Evolutionary conservation across 805 yeast genomes (phyloP).

Genomic region (Schwanniomyces yamadae): DNA sequence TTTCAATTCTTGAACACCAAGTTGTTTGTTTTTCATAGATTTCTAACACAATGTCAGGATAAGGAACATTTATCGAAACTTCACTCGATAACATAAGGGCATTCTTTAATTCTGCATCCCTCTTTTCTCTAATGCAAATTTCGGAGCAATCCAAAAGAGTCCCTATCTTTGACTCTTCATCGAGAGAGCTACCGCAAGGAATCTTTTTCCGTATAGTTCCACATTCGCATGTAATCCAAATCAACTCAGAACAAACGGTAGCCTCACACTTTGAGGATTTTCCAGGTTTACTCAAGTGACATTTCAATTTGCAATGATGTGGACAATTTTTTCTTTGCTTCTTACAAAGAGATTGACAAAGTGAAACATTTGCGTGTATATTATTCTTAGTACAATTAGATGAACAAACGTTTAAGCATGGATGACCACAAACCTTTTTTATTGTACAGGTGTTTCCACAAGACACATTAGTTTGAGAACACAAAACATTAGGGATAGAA

Average conservation of each 20-base stretch:
- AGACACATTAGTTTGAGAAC: constrained; percentile 66
- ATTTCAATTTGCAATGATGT: constrained; percentile 60
- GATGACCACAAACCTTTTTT: constrained; percentile 40
- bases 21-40: constrained; percentile 53
- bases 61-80: constrained; percentile 25
- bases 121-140: constrained; percentile 57
- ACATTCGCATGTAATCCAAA: constrained; percentile 61
- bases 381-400: constrained; percentile 59
- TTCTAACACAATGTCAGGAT: constrained; percentile 46
- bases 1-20: constrained; percentile 72
- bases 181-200: constrained; percentile 56
- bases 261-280: constrained; percentile 46
- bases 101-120: constrained; percentile 60
- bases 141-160: constrained; percentile 62
- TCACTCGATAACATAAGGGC: constrained; percentile 48
- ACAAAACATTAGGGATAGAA: constrained; percentile 58
- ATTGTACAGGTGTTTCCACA: constrained; percentile 48
- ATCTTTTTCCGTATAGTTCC: constrained; percentile 50
- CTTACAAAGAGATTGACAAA: constrained; percentile 62
- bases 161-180: constrained; percentile 30
- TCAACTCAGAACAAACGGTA: constrained; percentile 49
- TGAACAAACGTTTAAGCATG: constrained; percentile 58
- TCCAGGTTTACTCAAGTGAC: constrained; percentile 55
- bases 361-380: constrained; percentile 45
- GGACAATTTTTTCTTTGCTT: constrained; percentile 56